Conservation (phyloP, 257 asterid species). For the Linaria vulgaris region DNA sequence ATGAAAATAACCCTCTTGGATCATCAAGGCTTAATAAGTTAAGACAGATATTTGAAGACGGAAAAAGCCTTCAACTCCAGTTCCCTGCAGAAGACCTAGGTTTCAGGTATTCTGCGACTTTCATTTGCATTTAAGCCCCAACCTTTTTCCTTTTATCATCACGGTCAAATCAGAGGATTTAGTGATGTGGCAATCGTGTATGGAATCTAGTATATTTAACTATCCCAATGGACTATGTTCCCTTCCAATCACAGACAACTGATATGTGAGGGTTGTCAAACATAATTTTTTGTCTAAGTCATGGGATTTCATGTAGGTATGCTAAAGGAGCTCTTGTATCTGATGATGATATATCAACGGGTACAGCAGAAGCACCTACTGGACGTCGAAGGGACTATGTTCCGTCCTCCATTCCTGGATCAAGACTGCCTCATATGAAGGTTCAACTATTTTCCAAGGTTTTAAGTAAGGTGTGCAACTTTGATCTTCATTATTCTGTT, state of each 20-base stretch:
- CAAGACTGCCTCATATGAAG: conserved; percentile 79
- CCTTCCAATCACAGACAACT: not conserved
- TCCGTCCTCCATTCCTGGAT: conserved; percentile 80
- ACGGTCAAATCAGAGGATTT: not conserved
- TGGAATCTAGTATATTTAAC: not conserved
- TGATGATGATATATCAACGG: conserved; percentile 33
- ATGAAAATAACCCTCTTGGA: conserved; percentile 82
- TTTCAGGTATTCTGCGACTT: conserved; percentile 52
- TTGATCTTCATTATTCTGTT: conserved; percentile 12
- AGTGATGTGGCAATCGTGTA: too few species aligned
- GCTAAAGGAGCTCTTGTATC: conserved; percentile 67
- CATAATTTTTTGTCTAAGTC: conserved; percentile 27
- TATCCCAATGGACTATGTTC: not conserved
- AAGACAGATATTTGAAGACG: conserved; percentile 69
- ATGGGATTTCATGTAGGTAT: conserved; percentile 49
- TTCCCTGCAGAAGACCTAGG: conserved; percentile 98
- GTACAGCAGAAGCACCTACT: conserved; percentile 51
- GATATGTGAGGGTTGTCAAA: conserved; percentile 6
- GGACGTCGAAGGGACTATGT: conserved; percentile 85
- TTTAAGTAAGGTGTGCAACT: conserved; percentile 44
- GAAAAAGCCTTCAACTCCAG: conserved; percentile 96
- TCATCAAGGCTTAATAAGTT: conserved; percentile 74
- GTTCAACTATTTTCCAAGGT: conserved; percentile 44
- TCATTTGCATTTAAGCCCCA: not conserved
- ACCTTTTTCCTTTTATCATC: not conserved